Evolutionary conservation across 306 rosid genomes (phyloP).

Genomic region (Malus asiatica): DNA sequence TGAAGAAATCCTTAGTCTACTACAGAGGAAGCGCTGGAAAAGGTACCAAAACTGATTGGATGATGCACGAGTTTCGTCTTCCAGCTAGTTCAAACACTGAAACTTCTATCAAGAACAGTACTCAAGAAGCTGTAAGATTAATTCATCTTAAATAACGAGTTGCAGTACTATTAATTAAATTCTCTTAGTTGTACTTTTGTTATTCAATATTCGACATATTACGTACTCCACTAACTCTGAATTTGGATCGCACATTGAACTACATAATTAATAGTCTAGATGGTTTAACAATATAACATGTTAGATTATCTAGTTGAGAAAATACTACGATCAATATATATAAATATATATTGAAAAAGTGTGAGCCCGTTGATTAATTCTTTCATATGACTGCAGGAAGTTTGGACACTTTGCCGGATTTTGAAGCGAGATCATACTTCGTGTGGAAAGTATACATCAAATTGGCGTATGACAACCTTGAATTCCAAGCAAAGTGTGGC

Average conservation of each 20-base stretch:
- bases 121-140: conserved; percentile 14
- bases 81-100: background rate
- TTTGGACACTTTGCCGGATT: conserved; percentile 14
- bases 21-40: conserved; percentile 13
- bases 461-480: background rate
- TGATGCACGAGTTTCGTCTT: conserved; percentile 18
- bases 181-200: background rate
- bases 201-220: background rate
- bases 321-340: too few species aligned
- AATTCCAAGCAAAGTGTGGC: background rate
- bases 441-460: background rate
- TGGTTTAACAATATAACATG: background rate
- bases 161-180: background rate
- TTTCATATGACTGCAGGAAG: conserved; percentile 1
- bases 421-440: background rate
- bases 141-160: background rate
- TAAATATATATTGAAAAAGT: too few species aligned
- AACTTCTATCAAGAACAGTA: background rate
- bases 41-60: conserved; percentile 18
- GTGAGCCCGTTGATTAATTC: background rate
- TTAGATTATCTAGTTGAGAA: too few species aligned
- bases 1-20: conserved; percentile 16
- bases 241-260: background rate
- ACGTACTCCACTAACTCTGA: background rate
- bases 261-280: background rate